Percentiles rank a stretch among this genome's conserved stretches.
phyloP scores from a whole-genome alignment of 2,329 filamentous ascomycete genomes.

The Hymenoscyphus fructigenus region DNA sequence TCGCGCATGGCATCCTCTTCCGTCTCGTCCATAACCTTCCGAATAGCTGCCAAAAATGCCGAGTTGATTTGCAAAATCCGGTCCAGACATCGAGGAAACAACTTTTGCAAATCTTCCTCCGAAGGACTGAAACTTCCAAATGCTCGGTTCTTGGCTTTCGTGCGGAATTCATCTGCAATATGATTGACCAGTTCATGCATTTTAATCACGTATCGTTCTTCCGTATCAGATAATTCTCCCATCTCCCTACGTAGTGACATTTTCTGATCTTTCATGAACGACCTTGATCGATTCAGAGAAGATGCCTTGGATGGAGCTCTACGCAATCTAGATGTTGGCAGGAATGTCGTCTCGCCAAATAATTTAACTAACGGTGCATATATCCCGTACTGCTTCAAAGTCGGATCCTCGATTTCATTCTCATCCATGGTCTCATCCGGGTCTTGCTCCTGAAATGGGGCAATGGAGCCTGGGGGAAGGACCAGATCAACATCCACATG shows the following conservation, averaged over 20 bases:
- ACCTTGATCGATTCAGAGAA: slow-evolving; percentile 72
- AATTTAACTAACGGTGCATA: slow-evolving; percentile 76
- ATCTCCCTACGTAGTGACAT: slow-evolving; percentile 83
- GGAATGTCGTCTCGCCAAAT: slow-evolving; percentile 80
- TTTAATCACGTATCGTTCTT: slow-evolving; percentile 90
- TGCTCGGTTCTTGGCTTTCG: slow-evolving; percentile 60
- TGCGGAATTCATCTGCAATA: slow-evolving; percentile 76
- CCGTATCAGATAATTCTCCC: slow-evolving; percentile 86
- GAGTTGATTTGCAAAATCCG: slow-evolving; percentile 80
- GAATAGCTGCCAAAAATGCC: slow-evolving; percentile 74
- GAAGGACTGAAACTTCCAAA: slow-evolving; percentile 68
- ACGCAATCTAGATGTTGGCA: slow-evolving; percentile 81
- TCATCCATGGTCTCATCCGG: slow-evolving; percentile 61
- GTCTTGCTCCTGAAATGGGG: slow-evolving; percentile 58
- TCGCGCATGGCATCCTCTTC: slow-evolving; percentile 78
- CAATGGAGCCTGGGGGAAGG: slow-evolving; percentile 73
- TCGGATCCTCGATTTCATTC: slow-evolving; percentile 65
- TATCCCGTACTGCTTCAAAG: slow-evolving; percentile 68
- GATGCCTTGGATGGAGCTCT: slow-evolving; percentile 86
- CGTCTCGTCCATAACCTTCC: slow-evolving; percentile 74
- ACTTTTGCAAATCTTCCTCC: slow-evolving; percentile 66
- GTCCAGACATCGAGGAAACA: slow-evolving; percentile 81
- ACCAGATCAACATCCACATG: slow-evolving; percentile 88
- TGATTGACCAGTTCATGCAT: slow-evolving; percentile 78
- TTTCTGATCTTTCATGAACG: slow-evolving; percentile 80